A percentile compares a stretch with the other conserved stretches of the same genome.
These are phyloP conservation scores for Verbascum thapsus DNA, from an alignment of 257 asterid species.

Conservation along the genomic window DNA sequence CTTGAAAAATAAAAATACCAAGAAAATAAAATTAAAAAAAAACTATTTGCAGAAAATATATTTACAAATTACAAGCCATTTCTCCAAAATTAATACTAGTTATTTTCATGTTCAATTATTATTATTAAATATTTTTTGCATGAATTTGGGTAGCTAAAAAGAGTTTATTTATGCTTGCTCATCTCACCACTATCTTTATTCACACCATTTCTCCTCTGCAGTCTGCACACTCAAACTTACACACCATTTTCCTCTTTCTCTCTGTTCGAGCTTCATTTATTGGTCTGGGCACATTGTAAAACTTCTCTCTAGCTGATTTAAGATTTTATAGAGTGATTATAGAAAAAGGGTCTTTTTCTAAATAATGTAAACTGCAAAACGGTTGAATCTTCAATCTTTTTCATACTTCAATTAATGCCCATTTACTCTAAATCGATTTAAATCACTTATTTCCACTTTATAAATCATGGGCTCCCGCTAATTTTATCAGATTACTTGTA, in stretches of 20 bases:
- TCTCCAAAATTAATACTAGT: background rate
- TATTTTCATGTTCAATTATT: slow-evolving; percentile 23
- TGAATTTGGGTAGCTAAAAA: slow-evolving; percentile 32
- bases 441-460: slow-evolving; percentile 22
- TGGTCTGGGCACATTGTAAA: slow-evolving; percentile 33
- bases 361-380: slow-evolving; percentile 36
- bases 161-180: slow-evolving; percentile 45
- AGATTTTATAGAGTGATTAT: slow-evolving; percentile 25
- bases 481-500: slow-evolving; percentile 25
- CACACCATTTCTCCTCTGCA: slow-evolving; percentile 33
- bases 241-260: slow-evolving; percentile 21
- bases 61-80: slow-evolving; percentile 1
- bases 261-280: slow-evolving; percentile 28
- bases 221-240: slow-evolving; percentile 21
- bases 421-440: slow-evolving; percentile 33
- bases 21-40: no score
- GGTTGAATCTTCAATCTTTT: slow-evolving; percentile 27
- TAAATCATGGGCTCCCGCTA: slow-evolving; percentile 48
- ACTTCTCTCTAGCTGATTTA: slow-evolving; percentile 19
- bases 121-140: slow-evolving; percentile 30
- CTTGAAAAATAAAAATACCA: no score
- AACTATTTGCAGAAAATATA: no score
- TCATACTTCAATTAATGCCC: slow-evolving; percentile 32
- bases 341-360: slow-evolving; percentile 16
- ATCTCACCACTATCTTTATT: slow-evolving; percentile 39